A percentile compares a stretch with the other conserved stretches of the same genome.
Evolutionary conservation across 805 yeast genomes (phyloP).

Genomic region (Yamadazyma kitorensis): DNA sequence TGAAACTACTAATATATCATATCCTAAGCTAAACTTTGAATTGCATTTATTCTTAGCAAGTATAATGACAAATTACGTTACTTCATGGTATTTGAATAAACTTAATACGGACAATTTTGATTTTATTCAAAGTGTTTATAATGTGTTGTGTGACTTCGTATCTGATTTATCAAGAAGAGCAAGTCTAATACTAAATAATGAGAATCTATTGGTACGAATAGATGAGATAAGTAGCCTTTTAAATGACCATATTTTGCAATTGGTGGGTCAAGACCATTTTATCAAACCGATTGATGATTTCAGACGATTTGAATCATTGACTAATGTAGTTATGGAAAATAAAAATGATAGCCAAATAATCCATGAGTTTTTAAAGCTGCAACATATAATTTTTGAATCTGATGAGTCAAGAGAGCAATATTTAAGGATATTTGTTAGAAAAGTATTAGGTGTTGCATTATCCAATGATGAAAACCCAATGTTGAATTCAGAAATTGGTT

Average conservation of each 20-base stretch:
- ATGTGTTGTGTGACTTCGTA: slow-evolving; percentile 20
- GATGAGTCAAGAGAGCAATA: slow-evolving; percentile 14
- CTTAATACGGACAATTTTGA: slow-evolving; percentile 31
- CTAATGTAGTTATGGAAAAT: slow-evolving; percentile 4
- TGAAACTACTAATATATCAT: slow-evolving; percentile 12
- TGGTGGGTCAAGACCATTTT: slow-evolving; percentile 12
- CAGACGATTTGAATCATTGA: neutral
- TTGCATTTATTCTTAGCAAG: slow-evolving; percentile 36
- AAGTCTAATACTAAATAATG: slow-evolving; percentile 7
- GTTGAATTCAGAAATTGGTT: slow-evolving; percentile 22
- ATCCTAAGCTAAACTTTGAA: slow-evolving; percentile 27
- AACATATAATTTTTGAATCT: slow-evolving; percentile 20
- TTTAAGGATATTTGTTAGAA: slow-evolving; percentile 21
- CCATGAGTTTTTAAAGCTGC: slow-evolving; percentile 12
- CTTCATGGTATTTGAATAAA: slow-evolving; percentile 25
- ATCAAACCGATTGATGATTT: slow-evolving; percentile 15
- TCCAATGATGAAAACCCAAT: slow-evolving; percentile 9
- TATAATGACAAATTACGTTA: slow-evolving; percentile 21
- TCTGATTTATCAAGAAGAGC: slow-evolving; percentile 13
- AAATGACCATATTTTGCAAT: slow-evolving; percentile 20
- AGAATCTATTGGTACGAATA: slow-evolving; percentile 17
- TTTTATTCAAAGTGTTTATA: slow-evolving; percentile 25
- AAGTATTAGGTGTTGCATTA: slow-evolving; percentile 19
- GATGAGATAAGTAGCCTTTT: slow-evolving; percentile 24
- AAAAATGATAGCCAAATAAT: slow-evolving; percentile 10